Base-by-base conservation (phyloP, 2,329 filamentous ascomycete species). In the Phialemonium atrogriseum region DNA sequence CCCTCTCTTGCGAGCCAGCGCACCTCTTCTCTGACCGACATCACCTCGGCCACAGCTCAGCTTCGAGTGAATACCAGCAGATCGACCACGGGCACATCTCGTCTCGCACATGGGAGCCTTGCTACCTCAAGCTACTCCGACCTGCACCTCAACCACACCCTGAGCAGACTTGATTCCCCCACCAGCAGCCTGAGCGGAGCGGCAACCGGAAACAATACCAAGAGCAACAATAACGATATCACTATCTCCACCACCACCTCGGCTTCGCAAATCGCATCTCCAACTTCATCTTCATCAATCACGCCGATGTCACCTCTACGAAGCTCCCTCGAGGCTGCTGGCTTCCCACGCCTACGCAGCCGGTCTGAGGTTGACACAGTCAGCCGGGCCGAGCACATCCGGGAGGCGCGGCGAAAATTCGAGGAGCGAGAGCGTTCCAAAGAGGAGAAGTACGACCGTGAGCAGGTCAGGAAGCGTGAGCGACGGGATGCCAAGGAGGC, bases 351-450 rank as follows among this genome's bases (percentile, higher is more conserved):
- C 30, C 54, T 78, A 5, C 72, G 76, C 40, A 70, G 70, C 29
- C 69, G 71, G 38, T 76, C 73, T 24, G 74, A 79, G 40, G 56
- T 77, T 11, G 71, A 77, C 46, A 65, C 68, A 5, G 62, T 58
- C 10, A 61, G 62, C 1, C 69, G 70, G 17, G 59, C 66, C 30
- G 72, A 77, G 38, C 69, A 73, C 24, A 69, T 80, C 20, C 66
- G 70, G 26, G 68, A 70, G 45, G 75, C 73, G 4, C 73, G 76
- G 32, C 70, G 71, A 44, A 75, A 72, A 46, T 80, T 79, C 39
- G 66, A 77, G 47, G 69, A 75, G 47, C 73, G 70, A 48, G 73
- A 80, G 50, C 62, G 62, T 11, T 59, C 59, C 32, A 79, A 80
- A 54, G 68, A 77, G 21, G 74, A 77, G 47, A 78, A 77, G 46